Evolutionary conservation across 1,139 yeast genomes (phyloP).

Genomic region (Pichia sp.): DNA sequence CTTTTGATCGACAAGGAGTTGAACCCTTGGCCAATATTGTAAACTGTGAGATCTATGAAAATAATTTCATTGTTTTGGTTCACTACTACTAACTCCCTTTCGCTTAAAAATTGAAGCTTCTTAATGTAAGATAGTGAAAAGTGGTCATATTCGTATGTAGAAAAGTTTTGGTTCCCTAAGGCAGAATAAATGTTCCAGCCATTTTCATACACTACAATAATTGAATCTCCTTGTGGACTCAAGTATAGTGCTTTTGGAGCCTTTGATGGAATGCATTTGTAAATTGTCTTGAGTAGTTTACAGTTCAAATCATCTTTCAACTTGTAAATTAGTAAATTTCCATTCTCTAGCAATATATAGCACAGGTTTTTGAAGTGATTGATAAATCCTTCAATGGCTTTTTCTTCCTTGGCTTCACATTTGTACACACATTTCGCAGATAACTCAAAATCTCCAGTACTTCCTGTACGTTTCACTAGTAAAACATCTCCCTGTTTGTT

Average conservation of each 20-base stretch:
- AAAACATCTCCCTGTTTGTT: conserved; percentile 29
- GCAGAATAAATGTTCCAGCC: conserved; percentile 37
- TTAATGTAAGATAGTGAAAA: conserved; percentile 25
- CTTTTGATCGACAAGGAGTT: conserved; percentile 29
- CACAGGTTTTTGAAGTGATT: conserved; percentile 27
- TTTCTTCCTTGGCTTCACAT: conserved; percentile 1
- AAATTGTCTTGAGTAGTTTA: conserved; percentile 24
- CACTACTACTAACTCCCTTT: conserved; percentile 23
- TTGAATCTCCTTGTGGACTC: conserved; percentile 28
- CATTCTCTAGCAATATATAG: conserved; percentile 30
- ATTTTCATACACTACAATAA: conserved; percentile 27
- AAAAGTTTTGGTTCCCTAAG: conserved; percentile 35
- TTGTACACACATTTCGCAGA: conserved; percentile 22
- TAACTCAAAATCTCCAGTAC: conserved; percentile 17
- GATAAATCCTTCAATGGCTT: conserved; percentile 23
- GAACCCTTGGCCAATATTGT: conserved; percentile 26
- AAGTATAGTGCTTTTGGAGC: conserved; percentile 24
- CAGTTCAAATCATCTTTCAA: conserved; percentile 22
- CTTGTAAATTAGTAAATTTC: conserved; percentile 30
- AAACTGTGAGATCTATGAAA: conserved; percentile 22
- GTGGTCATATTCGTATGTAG: conserved; percentile 35
- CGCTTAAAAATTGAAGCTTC: conserved; percentile 24
- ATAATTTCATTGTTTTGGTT: conserved; percentile 21
- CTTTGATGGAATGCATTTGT: conserved; percentile 27
- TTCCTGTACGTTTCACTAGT: conserved; percentile 22